Conservation (phyloP, 2,329 filamentous ascomycete genomes). For the Cladosporium halotolerans region DNA sequence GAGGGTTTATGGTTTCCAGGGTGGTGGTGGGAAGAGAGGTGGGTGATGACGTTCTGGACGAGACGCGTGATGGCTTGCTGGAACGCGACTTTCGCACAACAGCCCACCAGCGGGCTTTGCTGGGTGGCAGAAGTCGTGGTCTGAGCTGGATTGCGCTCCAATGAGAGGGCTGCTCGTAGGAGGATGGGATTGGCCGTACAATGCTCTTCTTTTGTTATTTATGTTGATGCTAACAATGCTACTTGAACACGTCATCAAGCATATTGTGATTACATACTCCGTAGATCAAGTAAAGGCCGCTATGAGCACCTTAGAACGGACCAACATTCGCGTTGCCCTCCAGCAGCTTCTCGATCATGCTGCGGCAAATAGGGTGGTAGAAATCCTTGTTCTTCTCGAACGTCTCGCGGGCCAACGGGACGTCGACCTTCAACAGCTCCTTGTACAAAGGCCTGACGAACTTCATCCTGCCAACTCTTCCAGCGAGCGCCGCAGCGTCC, state of each 20-base stretch:
- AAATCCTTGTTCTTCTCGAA: constrained; percentile 86
- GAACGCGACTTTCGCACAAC: background rate
- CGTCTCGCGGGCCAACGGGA: constrained; percentile 67
- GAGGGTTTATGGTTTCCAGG: background rate
- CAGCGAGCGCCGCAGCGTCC: constrained; percentile 67
- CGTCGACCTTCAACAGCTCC: constrained; percentile 67
- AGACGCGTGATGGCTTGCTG: background rate
- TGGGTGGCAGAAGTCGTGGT: background rate
- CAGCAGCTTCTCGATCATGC: constrained; percentile 68
- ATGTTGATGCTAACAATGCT: too few species aligned
- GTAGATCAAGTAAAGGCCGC: too few species aligned
- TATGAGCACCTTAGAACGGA: background rate
- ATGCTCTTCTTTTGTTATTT: too few species aligned
- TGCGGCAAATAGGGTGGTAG: constrained; percentile 88
- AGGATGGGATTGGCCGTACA: background rate
- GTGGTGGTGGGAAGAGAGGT: background rate
- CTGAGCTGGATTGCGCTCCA: background rate
- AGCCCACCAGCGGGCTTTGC: background rate
- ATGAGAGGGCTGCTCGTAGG: background rate
- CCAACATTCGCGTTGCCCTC: constrained; percentile 12
- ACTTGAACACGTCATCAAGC: too few species aligned
- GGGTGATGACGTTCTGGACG: constrained; percentile 5
- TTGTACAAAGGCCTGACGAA: constrained; percentile 84
- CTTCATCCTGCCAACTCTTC: constrained; percentile 89
- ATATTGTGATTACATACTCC: too few species aligned